A percentile compares a stretch with the other conserved stretches of the same genome.
phyloP scores from a whole-genome alignment of 805 yeast species.

The Wickerhamiella nectarea region DNA sequence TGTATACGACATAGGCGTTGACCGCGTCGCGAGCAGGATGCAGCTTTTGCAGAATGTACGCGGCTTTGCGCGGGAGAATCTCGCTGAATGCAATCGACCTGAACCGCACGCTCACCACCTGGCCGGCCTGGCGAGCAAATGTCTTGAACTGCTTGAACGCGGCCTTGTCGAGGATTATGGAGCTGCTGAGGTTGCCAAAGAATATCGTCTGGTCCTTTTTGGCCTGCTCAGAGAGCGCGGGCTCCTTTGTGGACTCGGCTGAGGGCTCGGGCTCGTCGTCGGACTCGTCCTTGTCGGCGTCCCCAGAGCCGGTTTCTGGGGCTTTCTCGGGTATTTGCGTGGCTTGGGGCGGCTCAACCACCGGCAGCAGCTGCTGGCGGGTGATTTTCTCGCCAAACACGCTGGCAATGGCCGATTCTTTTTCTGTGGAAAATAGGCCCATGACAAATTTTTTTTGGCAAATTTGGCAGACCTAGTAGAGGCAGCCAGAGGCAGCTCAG shows the following conservation, averaged over 20 bases:
- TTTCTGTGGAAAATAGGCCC: constrained; percentile 10
- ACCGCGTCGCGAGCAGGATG: constrained; percentile 67
- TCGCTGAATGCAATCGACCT: constrained; percentile 85
- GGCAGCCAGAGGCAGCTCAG: not conserved
- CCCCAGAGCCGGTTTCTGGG: no score
- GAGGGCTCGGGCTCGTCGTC: no score
- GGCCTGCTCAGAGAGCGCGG: constrained; percentile 40
- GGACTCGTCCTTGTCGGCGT: no score
- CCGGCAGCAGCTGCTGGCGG: not conserved
- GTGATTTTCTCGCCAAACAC: constrained; percentile 5
- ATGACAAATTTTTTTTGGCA: constrained; percentile 4
- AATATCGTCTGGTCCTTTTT: constrained; percentile 78
- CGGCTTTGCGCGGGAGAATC: constrained; percentile 81
- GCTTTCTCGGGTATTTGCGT: no score
- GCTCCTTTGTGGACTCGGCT: not conserved
- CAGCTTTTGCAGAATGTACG: constrained; percentile 65
- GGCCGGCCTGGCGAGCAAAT: constrained; percentile 37
- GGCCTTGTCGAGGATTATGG: constrained; percentile 50
- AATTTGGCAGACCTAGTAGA: no score
- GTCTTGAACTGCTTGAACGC: constrained; percentile 50
- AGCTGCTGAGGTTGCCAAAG: constrained; percentile 67
- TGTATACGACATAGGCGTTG: constrained; percentile 77
- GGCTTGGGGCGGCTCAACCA: no score
- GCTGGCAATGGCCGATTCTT: constrained; percentile 5
- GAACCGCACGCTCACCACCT: constrained; percentile 67